Base-by-base conservation (phyloP, 768 basidiomycete species). In the button mushroom (Agaricus bisporus) region DNA sequence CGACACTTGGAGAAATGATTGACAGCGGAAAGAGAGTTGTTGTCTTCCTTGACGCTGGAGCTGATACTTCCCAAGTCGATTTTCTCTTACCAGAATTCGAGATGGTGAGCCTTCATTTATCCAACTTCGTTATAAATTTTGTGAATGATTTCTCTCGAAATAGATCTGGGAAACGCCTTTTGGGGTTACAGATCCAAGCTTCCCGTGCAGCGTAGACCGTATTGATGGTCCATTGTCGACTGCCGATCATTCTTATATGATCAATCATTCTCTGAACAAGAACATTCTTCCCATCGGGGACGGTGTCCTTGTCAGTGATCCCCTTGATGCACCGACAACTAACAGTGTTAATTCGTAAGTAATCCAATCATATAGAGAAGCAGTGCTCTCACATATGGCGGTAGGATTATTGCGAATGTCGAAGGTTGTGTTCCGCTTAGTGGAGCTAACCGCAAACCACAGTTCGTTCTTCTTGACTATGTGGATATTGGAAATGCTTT, bases 131-230 rank as follows among this genome's bases (percentile, higher is more conserved):
- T 28, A 36, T 12, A 29, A 17, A 12, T 14, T 1, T 22, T 22
- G 22, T 32, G 11, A 32, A 15, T 36, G n/a, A 29, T 29, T n/a
- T 26, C 37, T 20, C 15, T 39, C 3, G n/a, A 1, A 26, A 11
- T 52, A 78, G 78, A 72, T 82, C 18, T 82, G 82, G 80, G 81
- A 82, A 63, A 76, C 77, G 20, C 81, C 79, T 0, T 82, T 79
- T 63, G 70, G 68, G 39, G 68, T 73, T 5, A 81, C 78, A 4
- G 68, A 82, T 58, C 35, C 71, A 5, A 68, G 60, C 9, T 82
- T 82, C 65, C 78, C 81, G 0, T 83, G 82, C 62, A 69, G 64
- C 17, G 74, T 82, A 25, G 71, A 82, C 56, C 75, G 81, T 36
- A 80, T 72, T 26, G 59, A 58, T 15, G 80, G 80, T 0, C 75